These are phyloP conservation scores for Phytophthora cactorum DNA, from an alignment of 352 stramenopile species.

Conservation along the genomic window DNA sequence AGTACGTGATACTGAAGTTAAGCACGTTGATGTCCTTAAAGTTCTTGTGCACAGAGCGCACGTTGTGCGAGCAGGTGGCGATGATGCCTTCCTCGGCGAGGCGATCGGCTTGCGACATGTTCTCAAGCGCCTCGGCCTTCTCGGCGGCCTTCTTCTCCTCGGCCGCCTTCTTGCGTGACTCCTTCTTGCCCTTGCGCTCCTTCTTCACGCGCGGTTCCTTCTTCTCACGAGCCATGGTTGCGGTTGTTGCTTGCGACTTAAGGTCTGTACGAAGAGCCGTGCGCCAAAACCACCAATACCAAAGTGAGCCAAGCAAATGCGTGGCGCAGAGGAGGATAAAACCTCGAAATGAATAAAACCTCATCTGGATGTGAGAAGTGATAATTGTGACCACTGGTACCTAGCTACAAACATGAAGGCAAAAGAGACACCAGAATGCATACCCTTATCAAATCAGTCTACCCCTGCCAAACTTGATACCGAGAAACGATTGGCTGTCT, in stretches of 20 bases:
- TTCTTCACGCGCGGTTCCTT: conserved; percentile 77
- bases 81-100: conserved; percentile 95
- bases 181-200: conserved; percentile 83
- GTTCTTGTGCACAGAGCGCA: conserved; percentile 93
- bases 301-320: conserved; percentile 33
- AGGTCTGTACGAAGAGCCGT: conserved; percentile 19
- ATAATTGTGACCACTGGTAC: background rate
- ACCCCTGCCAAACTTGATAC: conserved; percentile 10
- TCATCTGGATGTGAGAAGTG: background rate
- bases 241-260: conserved; percentile 5
- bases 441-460: conserved; percentile 11
- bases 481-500: conserved; percentile 40
- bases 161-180: conserved; percentile 73
- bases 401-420: no score
- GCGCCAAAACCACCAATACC: conserved; percentile 41
- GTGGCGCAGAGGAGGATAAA: conserved; percentile 22
- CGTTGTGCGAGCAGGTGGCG: conserved; percentile 95
- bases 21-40: conserved; percentile 98
- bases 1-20: conserved; percentile 97
- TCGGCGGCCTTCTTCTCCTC: conserved; percentile 84
- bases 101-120: conserved; percentile 87
- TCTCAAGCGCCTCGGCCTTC: conserved; percentile 61
- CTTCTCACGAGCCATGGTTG: conserved; percentile 34
- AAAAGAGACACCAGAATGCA: background rate
- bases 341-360: conserved; percentile 22